phyloP scores from a whole-genome alignment of 306 rosid genomes.

The Neltuma alba region DNA sequence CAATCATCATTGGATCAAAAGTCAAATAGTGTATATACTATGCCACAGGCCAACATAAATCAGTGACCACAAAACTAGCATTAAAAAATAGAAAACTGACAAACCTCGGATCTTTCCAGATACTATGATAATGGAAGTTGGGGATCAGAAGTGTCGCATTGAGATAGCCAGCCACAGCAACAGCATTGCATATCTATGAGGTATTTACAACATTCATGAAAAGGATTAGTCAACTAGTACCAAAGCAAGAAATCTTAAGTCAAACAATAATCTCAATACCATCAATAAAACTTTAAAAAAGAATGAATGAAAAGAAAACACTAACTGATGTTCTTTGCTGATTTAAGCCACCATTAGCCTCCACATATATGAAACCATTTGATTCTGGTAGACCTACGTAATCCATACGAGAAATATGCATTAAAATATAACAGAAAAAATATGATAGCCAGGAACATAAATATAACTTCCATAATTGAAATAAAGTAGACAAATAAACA shows the following conservation, averaged over 20 bases:
- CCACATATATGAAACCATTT: constrained; percentile 90
- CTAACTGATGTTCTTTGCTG: constrained; percentile 97
- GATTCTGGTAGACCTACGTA: constrained; percentile 80
- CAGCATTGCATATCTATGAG: constrained; percentile 93
- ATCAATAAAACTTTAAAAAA: constrained; percentile 13
- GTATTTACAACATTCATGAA: constrained; percentile 39
- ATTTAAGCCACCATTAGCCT: constrained; percentile 97
- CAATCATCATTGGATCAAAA: constrained; percentile 10
- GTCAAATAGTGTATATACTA: not conserved
- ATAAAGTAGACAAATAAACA: not conserved
- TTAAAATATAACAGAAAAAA: constrained; percentile 3
- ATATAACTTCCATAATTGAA: not conserved
- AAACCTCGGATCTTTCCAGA: constrained; percentile 99
- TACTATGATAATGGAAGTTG: constrained; percentile 95
- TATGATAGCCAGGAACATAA: constrained; percentile 25
- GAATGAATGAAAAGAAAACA: constrained; percentile 35
- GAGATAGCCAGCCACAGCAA: constrained; percentile 96
- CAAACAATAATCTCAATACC: not conserved
- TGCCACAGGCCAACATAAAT: constrained; percentile 14
- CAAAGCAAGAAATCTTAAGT: constrained; percentile 16
- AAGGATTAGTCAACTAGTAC: constrained; percentile 26
- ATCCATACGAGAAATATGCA: constrained; percentile 25
- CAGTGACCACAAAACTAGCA: constrained; percentile 13
- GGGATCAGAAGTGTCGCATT: constrained; percentile 97
- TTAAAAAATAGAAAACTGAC: constrained; percentile 35